Evolutionary conservation across 331 rosid species (phyloP), one percentile per base, ranked within the genome.

Genomic region (Stylosanthes scabra): DNA sequence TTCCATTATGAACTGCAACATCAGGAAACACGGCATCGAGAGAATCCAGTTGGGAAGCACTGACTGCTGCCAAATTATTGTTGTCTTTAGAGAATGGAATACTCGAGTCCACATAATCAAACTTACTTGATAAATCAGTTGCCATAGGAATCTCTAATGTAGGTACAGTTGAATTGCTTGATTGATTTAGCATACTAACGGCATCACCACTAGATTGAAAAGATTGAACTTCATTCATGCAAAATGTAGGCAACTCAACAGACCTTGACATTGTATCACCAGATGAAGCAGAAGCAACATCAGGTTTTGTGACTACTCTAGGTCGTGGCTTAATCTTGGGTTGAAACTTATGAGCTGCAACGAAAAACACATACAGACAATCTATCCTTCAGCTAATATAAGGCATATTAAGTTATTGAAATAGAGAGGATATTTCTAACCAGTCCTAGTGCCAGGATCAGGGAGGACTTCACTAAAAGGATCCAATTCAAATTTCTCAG

Each of bases 261-360:
- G 69, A 66, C 31, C 41, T 72, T 68, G 63, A 76, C 39, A 39
- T 66, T 27, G 46, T 12, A 83, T 16, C 76, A 46, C 37, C 31
- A 44, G 76, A 45, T 58, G 81, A 69, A 65, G 78, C 63, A 72
- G 87, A 75, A 29, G 82, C 70, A 46, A 50, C 25, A 50, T 46
- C 50, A 0, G 55, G 44, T n/a, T 52, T 29, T 44, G 63, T 69
- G 63, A 72, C 56, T 59, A 44, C 70, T 59, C 82, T 80, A 59
- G 88, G 85, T 37, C 74, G 83, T 54, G 83, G 83, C 71, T 84
- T 84, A 29, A 84, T 74, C 85, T 84, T 84, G 68, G 88, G 81
- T 70, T 74, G 80, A 81, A 84, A 81, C 77, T 77, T 84, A 60
- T 10, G 78, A 60, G 75, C 88, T 81, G 67, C 74, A 72, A 47